Conservation (phyloP, 257 asterid genomes). For the Nicotiana obtusifolia region DNA sequence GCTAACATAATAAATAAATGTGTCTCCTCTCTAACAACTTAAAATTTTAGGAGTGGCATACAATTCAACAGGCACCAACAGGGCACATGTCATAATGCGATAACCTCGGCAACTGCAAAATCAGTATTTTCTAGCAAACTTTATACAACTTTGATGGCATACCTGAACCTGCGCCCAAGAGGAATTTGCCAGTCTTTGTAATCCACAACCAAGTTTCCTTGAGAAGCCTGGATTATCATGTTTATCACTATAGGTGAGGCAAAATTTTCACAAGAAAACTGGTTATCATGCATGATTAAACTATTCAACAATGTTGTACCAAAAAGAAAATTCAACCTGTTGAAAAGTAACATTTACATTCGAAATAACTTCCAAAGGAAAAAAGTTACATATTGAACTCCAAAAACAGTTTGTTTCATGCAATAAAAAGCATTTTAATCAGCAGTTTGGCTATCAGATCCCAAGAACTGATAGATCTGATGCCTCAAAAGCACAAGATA, state of each 20-base stretch:
- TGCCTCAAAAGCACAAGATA: background rate
- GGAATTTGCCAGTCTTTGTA: slow-evolving; percentile 99
- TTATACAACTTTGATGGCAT: slow-evolving; percentile 15
- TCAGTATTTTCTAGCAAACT: background rate
- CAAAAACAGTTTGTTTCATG: background rate
- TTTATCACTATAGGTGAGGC: background rate
- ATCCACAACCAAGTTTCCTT: slow-evolving; percentile 73
- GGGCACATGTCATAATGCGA: background rate
- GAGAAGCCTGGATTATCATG: slow-evolving; percentile 59
- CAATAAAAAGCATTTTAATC: background rate
- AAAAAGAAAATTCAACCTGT: background rate
- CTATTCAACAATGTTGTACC: background rate
- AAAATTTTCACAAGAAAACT: background rate
- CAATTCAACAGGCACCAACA: background rate
- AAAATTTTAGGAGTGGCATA: background rate
- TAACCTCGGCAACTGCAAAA: background rate
- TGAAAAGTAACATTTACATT: background rate
- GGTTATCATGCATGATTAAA: background rate
- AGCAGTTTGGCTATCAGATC: background rate
- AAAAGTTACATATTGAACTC: background rate
- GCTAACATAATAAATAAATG: background rate
- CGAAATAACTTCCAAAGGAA: background rate
- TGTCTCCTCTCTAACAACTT: background rate
- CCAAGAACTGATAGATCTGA: background rate
- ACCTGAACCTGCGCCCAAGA: slow-evolving; percentile 98